Evolutionary conservation across 768 basidiomycete species (phyloP), one percentile per base, ranked within the genome.

Genomic region (Lactifluus volemus): DNA sequence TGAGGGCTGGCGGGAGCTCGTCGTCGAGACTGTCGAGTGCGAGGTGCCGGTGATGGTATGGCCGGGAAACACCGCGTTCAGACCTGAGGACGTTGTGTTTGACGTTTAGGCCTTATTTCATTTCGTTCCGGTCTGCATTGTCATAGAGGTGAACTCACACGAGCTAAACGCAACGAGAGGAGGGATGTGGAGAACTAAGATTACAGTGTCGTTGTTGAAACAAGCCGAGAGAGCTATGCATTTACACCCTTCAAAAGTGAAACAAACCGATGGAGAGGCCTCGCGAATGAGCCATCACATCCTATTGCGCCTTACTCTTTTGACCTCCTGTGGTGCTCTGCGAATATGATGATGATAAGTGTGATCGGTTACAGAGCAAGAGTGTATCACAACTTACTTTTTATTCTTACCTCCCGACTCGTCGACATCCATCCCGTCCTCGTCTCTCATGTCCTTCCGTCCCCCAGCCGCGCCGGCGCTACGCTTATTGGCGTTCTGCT

Each of bases 11-110:
- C 68, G 68, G 56, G 84, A 85, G 60, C 80, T 89, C 11, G 76
- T 72, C 68, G 79, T 87, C 29, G 94, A 98, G 79, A 89, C 86
- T 61, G 92, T 98, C 17, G 96, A 97, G 72, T 97, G 94, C 68
- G 90, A 94, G 71, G 89, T 98, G 47, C 91, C 92, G 19, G 82
- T 98, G 59, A 83, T 73, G 66, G 88, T 97, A 1, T 94, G 88
- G 81, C 86, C 93, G 11, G 91, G 91, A 48, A 93, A 92, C 73
- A 95, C 91, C 4, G 88, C 85, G 48, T 93, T 90, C 73, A 86
- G 83, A 72, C 83, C 90, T 4, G 76, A 81, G 69, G 85, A 89
- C 63, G 85, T 91, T 8, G 83, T 88, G 32, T 90, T 91, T 70
- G 85, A 86, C 69, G 84, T 90, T 4, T 88, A 60, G 56, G 10